Evolutionary conservation across 192 early-diverging fungal species (phyloP).

Genomic region (Pilobolus umbonatus): DNA sequence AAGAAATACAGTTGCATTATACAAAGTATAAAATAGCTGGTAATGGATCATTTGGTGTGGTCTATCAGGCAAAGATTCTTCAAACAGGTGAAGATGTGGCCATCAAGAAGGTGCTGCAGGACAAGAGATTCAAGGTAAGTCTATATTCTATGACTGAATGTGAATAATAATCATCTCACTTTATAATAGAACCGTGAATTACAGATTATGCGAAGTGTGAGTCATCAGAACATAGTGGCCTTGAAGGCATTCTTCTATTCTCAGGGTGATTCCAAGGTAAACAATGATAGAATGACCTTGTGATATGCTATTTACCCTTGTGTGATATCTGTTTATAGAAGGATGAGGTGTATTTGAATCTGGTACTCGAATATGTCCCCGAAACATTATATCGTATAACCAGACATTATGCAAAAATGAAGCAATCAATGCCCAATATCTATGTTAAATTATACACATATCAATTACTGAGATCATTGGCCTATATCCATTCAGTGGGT

Average conservation of each 20-base stretch:
- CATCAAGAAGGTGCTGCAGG: slow-evolving; percentile 98
- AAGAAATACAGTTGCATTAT: slow-evolving; percentile 82
- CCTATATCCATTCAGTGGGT: slow-evolving; percentile 92
- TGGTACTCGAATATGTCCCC: slow-evolving; percentile 89
- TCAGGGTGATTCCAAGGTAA: slow-evolving; percentile 73
- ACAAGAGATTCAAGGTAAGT: slow-evolving; percentile 91
- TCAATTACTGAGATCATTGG: slow-evolving; percentile 91
- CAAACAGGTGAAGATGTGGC: slow-evolving; percentile 78
- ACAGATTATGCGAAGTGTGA: slow-evolving; percentile 85
- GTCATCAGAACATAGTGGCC: slow-evolving; percentile 85
- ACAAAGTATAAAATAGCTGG: slow-evolving; percentile 91
- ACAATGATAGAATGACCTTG: not conserved
- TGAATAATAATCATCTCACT: not conserved
- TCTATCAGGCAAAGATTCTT: slow-evolving; percentile 89
- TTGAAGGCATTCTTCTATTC: slow-evolving; percentile 92
- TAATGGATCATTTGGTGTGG: slow-evolving; percentile 97
- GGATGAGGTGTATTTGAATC: slow-evolving; percentile 92
- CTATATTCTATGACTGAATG: not conserved
- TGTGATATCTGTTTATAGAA: slow-evolving; percentile 35
- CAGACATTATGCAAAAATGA: slow-evolving; percentile 79
- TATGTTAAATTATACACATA: slow-evolving; percentile 97
- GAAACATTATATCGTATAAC: slow-evolving; percentile 92
- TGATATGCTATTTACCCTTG: not conserved
- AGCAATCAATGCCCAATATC: slow-evolving; percentile 87
- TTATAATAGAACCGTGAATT: slow-evolving; percentile 73